phyloP scores from a whole-genome alignment of 1,284 basidiomycete species.

The Naganishia liquefaciens region DNA sequence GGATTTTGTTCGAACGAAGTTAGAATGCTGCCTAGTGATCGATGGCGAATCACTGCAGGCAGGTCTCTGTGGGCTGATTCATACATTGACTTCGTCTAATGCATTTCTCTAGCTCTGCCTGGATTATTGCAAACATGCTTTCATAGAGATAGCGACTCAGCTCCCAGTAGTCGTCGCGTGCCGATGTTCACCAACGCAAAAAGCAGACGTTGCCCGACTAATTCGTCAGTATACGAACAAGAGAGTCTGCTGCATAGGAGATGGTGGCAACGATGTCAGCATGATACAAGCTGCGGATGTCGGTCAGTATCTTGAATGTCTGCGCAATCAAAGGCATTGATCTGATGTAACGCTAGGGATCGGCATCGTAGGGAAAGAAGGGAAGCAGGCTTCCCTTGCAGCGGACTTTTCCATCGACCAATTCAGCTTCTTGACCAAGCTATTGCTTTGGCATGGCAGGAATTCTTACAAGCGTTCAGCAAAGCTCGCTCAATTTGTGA shows the following conservation, averaged over 20 bases:
- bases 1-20: conserved; percentile 91
- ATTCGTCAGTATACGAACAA: conserved; percentile 89
- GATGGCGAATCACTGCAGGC: conserved; percentile 97
- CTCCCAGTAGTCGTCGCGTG: conserved; percentile 95
- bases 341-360: conserved; percentile 62
- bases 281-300: conserved; percentile 98
- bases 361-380: conserved; percentile 98
- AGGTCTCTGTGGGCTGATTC: conserved; percentile 5
- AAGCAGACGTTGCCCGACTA: conserved; percentile 91
- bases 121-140: conserved; percentile 85
- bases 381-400: conserved; percentile 94
- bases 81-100: neutral
- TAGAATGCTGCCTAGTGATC: conserved; percentile 96
- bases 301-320: conserved; percentile 60
- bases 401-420: conserved; percentile 98
- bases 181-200: conserved; percentile 97
- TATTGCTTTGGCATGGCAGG: conserved; percentile 83
- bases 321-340: neutral
- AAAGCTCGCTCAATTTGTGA: conserved; percentile 97
- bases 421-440: conserved; percentile 90
- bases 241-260: conserved; percentile 96
- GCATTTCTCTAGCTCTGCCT: conserved; percentile 71
- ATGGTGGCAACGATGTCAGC: conserved; percentile 94
- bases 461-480: conserved; percentile 98
- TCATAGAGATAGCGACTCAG: conserved; percentile 93